These are phyloP conservation scores for Mycena rebaudengoi DNA, from an alignment of 768 basidiomycete species.

Conservation along the genomic window DNA sequence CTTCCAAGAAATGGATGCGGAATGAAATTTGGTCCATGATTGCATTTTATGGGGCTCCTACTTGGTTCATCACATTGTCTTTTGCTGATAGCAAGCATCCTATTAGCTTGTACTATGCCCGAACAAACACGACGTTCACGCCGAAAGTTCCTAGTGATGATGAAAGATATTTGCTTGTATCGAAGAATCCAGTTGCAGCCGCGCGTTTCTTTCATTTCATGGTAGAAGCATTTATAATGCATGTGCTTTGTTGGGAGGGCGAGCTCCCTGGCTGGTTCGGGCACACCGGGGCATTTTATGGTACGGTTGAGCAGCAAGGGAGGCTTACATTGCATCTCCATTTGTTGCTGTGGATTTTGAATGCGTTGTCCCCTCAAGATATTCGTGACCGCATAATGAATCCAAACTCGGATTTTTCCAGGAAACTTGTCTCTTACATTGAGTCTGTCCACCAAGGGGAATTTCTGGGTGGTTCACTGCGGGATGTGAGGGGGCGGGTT, in stretches of 20 bases:
- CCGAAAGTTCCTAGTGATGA: slow-evolving; percentile 11
- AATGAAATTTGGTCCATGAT: slow-evolving; percentile 44
- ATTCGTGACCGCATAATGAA: slow-evolving; percentile 19
- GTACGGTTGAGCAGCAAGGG: slow-evolving; percentile 40
- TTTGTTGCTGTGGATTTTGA: slow-evolving; percentile 33
- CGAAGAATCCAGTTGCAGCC: no score
- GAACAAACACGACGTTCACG: slow-evolving; percentile 26
- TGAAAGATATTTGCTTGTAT: slow-evolving; percentile 17
- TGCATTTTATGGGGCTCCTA: slow-evolving; percentile 32
- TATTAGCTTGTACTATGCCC: slow-evolving; percentile 42
- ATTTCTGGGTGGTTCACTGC: no score
- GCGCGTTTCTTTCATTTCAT: slow-evolving; percentile 32
- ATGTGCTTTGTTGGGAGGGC: slow-evolving; percentile 7
- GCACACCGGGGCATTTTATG: slow-evolving; percentile 31
- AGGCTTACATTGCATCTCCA: slow-evolving; percentile 37
- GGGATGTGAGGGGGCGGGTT: no score
- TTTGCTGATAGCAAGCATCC: slow-evolving; percentile 43
- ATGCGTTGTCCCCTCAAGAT: slow-evolving; percentile 21
- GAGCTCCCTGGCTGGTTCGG: slow-evolving; percentile 24
- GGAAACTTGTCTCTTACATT: not conserved
- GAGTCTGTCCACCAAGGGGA: slow-evolving; percentile 1
- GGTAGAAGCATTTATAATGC: slow-evolving; percentile 24
- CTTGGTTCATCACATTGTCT: slow-evolving; percentile 46
- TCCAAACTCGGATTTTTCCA: not conserved
- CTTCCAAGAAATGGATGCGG: slow-evolving; percentile 37